Percentiles rank a stretch among this genome's conserved stretches.
Evolutionary conservation across 2,329 filamentous ascomycete species (phyloP).

Genomic region (Hirsutella rhossiliensis): DNA sequence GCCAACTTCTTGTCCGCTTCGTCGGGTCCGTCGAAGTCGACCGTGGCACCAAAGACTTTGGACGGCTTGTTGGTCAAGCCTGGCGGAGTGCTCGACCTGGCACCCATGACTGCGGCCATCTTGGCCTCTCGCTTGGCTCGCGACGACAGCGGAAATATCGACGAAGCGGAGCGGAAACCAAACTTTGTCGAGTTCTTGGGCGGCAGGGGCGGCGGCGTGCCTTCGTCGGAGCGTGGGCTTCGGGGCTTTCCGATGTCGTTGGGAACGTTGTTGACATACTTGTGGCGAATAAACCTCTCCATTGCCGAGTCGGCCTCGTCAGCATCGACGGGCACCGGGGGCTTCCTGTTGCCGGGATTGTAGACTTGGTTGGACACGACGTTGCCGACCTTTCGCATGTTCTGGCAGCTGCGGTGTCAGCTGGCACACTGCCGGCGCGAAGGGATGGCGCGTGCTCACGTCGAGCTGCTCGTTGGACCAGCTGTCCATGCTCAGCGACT

Average conservation of each 20-base stretch:
- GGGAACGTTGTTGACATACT: slow-evolving; percentile 59
- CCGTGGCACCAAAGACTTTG: slow-evolving; percentile 55
- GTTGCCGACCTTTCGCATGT: slow-evolving; percentile 91
- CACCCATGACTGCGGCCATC: slow-evolving; percentile 13
- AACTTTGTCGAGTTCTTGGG: slow-evolving; percentile 54
- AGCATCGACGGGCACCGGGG: slow-evolving; percentile 75
- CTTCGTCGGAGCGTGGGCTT: slow-evolving; percentile 43
- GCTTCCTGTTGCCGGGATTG: slow-evolving; percentile 73
- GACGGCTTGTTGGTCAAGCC: slow-evolving; percentile 51
- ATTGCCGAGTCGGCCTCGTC: slow-evolving; percentile 91
- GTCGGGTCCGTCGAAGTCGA: slow-evolving; percentile 41
- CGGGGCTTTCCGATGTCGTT: slow-evolving; percentile 25
- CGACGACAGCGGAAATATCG: slow-evolving; percentile 52
- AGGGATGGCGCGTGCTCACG: slow-evolving; percentile 37
- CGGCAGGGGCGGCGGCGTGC: slow-evolving; percentile 45
- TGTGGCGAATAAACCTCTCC: slow-evolving; percentile 89
- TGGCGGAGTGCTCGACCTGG: slow-evolving; percentile 20
- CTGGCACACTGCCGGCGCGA: neutral
- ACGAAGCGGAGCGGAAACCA: slow-evolving; percentile 47
- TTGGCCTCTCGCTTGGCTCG: slow-evolving; percentile 44
- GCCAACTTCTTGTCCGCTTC: slow-evolving; percentile 66
- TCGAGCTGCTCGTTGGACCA: slow-evolving; percentile 96
- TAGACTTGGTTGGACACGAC: slow-evolving; percentile 73
- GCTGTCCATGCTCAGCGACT: slow-evolving; percentile 96
- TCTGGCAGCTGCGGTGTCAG: slow-evolving; percentile 36